phyloP scores from a whole-genome alignment of 2,329 filamentous ascomycete genomes.

The Sordariomycetes sp. region DNA sequence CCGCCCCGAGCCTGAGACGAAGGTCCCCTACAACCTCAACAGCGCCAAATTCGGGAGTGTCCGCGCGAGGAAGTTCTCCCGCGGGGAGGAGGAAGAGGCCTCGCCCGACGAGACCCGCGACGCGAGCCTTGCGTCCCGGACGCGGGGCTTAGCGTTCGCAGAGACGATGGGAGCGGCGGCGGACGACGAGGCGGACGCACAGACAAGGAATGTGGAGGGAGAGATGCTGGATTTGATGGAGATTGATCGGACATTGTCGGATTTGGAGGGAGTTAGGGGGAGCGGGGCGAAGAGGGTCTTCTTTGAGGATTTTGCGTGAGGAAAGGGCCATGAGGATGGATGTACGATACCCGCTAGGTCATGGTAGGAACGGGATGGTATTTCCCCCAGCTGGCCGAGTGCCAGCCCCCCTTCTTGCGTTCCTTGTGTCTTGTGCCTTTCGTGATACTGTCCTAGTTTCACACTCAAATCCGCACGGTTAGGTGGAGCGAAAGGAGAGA shows the following conservation, averaged over 20 bases:
- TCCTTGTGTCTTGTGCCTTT: neutral
- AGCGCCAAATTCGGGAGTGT: conserved; percentile 27
- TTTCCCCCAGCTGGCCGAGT: neutral
- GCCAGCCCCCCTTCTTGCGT: neutral
- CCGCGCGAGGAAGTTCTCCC: conserved; percentile 9
- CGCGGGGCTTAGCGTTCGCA: conserved; percentile 37
- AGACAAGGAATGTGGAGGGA: conserved; percentile 41
- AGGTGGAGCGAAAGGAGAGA: conserved; percentile 71
- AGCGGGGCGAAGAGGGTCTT: conserved; percentile 40
- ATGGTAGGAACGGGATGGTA: neutral
- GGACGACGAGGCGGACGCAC: conserved; percentile 37
- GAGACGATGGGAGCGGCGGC: conserved; percentile 41
- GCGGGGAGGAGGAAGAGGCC: neutral
- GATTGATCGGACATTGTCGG: conserved; percentile 49
- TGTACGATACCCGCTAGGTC: conserved; percentile 23
- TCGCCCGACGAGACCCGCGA: conserved; percentile 7
- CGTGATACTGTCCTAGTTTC: neutral
- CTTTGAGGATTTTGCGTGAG: conserved; percentile 28
- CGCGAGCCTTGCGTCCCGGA: conserved; percentile 14
- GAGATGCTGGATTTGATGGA: conserved; percentile 57
- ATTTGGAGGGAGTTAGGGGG: conserved; percentile 38
- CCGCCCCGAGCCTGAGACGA: conserved; percentile 23
- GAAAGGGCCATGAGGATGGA: conserved; percentile 9
- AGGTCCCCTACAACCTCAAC: conserved; percentile 39
- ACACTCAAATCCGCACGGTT: conserved; percentile 46